These are phyloP conservation scores for Porodaedalea pini DNA, from an alignment of 1,284 basidiomycete genomes.

Conservation along the genomic window DNA sequence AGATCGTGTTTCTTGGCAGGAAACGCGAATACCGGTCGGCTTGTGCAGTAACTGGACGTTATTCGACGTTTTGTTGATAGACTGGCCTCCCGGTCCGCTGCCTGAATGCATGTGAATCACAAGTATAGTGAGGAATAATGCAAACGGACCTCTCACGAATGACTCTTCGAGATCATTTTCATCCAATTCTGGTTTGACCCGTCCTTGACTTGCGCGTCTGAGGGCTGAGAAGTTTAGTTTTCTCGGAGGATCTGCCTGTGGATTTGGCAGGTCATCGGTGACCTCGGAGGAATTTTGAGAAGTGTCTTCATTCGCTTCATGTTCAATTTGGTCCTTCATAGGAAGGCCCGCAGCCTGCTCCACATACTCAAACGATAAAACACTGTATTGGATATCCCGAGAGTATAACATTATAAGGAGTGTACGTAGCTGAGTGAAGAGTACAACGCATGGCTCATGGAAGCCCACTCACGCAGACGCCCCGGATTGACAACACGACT, in stretches of 20 bases:
- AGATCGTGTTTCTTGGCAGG: conserved; percentile 78
- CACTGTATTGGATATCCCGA: not conserved
- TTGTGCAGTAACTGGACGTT: conserved; percentile 78
- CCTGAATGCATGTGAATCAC: conserved; percentile 48
- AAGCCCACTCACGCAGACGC: conserved; percentile 23
- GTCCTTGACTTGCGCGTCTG: conserved; percentile 60
- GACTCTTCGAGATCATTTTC: conserved; percentile 74
- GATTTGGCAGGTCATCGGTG: too few species aligned
- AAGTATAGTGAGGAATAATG: conserved; percentile 19
- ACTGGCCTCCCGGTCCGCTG: conserved; percentile 81
- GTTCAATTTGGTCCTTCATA: too few species aligned
- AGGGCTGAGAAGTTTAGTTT: conserved; percentile 53
- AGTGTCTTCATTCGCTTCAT: too few species aligned
- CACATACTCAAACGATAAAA: not conserved
- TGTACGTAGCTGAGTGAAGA: conserved; percentile 26
- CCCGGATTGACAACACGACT: conserved; percentile 2
- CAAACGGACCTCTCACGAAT: conserved; percentile 66
- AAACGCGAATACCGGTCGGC: conserved; percentile 72
- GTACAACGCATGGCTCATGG: conserved; percentile 11
- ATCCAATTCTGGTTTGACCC: conserved; percentile 58
- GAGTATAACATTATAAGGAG: not conserved
- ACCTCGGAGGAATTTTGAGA: too few species aligned
- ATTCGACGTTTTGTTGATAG: conserved; percentile 82
- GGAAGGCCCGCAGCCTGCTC: too few species aligned
- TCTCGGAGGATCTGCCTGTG: not conserved